Percentiles rank a stretch among this genome's conserved stretches.
Conservation (phyloP, 2,329 filamentous ascomycete genomes). For the Periconia sp. region DNA sequence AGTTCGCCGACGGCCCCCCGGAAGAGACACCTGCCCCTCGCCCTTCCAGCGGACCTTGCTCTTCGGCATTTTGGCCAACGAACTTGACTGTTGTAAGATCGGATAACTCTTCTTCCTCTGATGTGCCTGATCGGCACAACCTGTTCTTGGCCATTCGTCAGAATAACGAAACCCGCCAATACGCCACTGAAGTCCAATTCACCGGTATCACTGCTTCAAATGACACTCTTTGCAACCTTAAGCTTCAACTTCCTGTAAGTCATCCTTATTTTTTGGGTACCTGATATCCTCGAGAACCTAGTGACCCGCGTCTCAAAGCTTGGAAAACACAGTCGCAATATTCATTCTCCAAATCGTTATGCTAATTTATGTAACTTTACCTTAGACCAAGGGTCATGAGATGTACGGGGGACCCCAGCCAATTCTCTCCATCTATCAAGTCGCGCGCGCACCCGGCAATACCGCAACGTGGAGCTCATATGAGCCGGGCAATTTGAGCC, state of each 20-base stretch:
- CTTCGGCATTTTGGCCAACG: background rate
- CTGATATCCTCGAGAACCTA: too few species aligned
- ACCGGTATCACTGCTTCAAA: slow-evolving; percentile 11
- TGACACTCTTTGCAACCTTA: slow-evolving; percentile 22
- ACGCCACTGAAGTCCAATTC: slow-evolving; percentile 31
- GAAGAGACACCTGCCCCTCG: background rate
- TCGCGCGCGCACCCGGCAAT: slow-evolving; percentile 14
- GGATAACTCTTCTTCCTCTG: background rate
- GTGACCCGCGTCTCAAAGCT: too few species aligned
- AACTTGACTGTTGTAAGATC: background rate
- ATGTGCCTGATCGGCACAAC: background rate
- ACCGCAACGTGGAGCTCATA: slow-evolving; percentile 26
- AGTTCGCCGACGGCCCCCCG: too few species aligned
- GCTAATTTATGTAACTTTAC: too few species aligned
- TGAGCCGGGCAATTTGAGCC: slow-evolving; percentile 7
- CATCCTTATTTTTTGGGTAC: too few species aligned
- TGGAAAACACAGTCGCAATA: too few species aligned
- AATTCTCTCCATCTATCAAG: slow-evolving; percentile 28
- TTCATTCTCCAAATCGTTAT: too few species aligned
- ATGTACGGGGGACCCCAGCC: slow-evolving; percentile 22
- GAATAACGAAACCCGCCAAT: slow-evolving; percentile 15
- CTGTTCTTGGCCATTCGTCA: slow-evolving; percentile 36
- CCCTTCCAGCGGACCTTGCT: background rate
- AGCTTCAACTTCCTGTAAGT: slow-evolving; percentile 23
- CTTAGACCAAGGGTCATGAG: slow-evolving; percentile 3